Evolutionary conservation across 2,329 filamentous ascomycete genomes (phyloP).

Genomic region (Ophiostoma sp.): DNA sequence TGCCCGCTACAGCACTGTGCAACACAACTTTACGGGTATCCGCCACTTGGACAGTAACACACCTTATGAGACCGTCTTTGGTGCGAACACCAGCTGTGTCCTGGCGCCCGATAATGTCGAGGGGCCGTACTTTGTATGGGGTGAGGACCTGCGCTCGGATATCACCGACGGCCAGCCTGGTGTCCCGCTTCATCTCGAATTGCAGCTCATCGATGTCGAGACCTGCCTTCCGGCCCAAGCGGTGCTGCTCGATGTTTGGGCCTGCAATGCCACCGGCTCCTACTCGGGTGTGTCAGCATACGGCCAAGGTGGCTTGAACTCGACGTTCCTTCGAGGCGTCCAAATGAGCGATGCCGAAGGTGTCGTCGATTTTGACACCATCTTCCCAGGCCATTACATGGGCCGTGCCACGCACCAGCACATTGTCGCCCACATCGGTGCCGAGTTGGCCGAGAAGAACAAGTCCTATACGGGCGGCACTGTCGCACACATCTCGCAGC

Average conservation of each 20-base stretch:
- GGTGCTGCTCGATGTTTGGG: constrained; percentile 55
- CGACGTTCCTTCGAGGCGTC: constrained; percentile 47
- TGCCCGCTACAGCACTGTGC: not conserved
- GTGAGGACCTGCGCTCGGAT: constrained; percentile 52
- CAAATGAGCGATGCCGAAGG: constrained; percentile 45
- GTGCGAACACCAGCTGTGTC: constrained; percentile 48
- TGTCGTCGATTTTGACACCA: constrained; percentile 43
- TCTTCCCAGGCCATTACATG: constrained; percentile 50
- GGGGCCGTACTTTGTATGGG: constrained; percentile 56
- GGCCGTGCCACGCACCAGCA: constrained; percentile 45
- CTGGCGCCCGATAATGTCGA: constrained; percentile 55
- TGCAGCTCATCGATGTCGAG: constrained; percentile 55
- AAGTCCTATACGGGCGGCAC: constrained; percentile 44
- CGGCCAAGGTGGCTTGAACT: constrained; percentile 36
- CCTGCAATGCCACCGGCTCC: constrained; percentile 44
- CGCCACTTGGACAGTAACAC: not conserved
- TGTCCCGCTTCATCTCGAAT: constrained; percentile 50
- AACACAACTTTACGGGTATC: not conserved
- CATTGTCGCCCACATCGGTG: constrained; percentile 35
- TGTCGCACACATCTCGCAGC: constrained; percentile 55
- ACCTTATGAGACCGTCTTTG: constrained; percentile 38
- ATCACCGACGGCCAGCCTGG: constrained; percentile 50
- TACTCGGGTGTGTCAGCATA: constrained; percentile 41
- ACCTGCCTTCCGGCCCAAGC: constrained; percentile 52
- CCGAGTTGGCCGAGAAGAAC: constrained; percentile 47